Conservation (phyloP, 2,329 filamentous ascomycete genomes). For the Tolypocladium sp. region DNA sequence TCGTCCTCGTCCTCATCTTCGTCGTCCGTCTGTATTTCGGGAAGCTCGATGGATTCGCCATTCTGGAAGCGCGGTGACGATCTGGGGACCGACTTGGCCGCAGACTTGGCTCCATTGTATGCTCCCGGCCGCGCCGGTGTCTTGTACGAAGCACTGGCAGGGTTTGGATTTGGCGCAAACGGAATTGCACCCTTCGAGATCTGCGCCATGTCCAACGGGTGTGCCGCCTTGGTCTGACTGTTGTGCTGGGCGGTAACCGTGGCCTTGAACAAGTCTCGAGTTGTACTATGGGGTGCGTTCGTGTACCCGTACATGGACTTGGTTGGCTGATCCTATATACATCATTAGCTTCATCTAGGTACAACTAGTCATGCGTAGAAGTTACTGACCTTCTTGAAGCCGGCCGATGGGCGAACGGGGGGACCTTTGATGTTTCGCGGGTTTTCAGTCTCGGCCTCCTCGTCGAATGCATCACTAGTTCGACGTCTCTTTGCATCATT, state of each 20-base stretch:
- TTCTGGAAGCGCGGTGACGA: constrained; percentile 81
- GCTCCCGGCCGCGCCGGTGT: constrained; percentile 53
- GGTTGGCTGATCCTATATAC: constrained; percentile 43
- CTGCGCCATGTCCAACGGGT: constrained; percentile 78
- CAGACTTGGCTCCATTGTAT: constrained; percentile 38
- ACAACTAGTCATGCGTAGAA: background rate
- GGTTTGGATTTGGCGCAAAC: constrained; percentile 64
- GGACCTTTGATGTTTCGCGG: constrained; percentile 63
- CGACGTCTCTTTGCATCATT: constrained; percentile 72
- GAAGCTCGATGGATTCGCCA: constrained; percentile 82
- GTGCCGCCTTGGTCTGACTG: constrained; percentile 50
- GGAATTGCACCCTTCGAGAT: constrained; percentile 83
- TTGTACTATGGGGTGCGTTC: constrained; percentile 43
- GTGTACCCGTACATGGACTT: constrained; percentile 58
- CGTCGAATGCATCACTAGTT: constrained; percentile 63
- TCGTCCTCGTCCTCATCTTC: constrained; percentile 71
- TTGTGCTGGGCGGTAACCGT: constrained; percentile 60
- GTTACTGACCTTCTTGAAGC: constrained; percentile 54
- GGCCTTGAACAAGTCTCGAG: constrained; percentile 54
- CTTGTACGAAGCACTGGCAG: constrained; percentile 51
- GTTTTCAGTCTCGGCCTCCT: constrained; percentile 50
- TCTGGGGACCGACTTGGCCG: constrained; percentile 49
- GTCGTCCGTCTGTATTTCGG: constrained; percentile 91
- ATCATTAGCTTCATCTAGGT: constrained; percentile 21
- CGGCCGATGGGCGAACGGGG: constrained; percentile 72